Evolutionary conservation across 495 filamentous ascomycete genomes (phyloP).

Genomic region (Xylaria curta): DNA sequence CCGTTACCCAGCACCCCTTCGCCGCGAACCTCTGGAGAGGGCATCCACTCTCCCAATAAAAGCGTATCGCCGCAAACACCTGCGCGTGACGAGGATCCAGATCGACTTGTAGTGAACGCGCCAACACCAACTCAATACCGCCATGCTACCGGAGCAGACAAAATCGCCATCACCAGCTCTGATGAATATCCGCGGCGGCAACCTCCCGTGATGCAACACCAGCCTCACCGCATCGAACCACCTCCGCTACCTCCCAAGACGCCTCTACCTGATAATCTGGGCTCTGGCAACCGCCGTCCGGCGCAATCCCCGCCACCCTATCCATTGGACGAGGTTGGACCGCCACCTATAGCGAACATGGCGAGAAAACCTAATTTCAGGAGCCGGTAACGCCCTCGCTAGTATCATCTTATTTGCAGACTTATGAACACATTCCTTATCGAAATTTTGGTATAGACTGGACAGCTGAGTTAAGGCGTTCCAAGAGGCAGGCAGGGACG

Average conservation of each 20-base stretch:
- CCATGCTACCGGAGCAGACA: conserved; percentile 58
- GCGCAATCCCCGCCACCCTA: conserved; percentile 66
- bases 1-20: conserved; percentile 46
- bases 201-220: conserved; percentile 50
- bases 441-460: conserved; percentile 21
- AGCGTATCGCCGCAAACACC: conserved; percentile 41
- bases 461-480: conserved; percentile 15
- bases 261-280: conserved; percentile 63
- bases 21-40: conserved; percentile 52
- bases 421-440: background rate
- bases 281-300: conserved; percentile 33
- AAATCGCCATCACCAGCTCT: conserved; percentile 63
- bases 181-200: conserved; percentile 64
- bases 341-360: conserved; percentile 81
- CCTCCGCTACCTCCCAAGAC: conserved; percentile 89
- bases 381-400: conserved; percentile 41
- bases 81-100: conserved; percentile 49
- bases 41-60: conserved; percentile 33
- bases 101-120: conserved; percentile 55
- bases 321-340: conserved; percentile 79
- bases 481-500: background rate
- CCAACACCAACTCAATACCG: conserved; percentile 61
- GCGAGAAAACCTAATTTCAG: conserved; percentile 83
- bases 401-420: background rate
- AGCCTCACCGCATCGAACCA: conserved; percentile 60